Evolutionary conservation across 371 early-diverging fungal genomes (phyloP), one percentile per base, ranked within the genome.

Genomic region (Rhizomucor miehei): DNA sequence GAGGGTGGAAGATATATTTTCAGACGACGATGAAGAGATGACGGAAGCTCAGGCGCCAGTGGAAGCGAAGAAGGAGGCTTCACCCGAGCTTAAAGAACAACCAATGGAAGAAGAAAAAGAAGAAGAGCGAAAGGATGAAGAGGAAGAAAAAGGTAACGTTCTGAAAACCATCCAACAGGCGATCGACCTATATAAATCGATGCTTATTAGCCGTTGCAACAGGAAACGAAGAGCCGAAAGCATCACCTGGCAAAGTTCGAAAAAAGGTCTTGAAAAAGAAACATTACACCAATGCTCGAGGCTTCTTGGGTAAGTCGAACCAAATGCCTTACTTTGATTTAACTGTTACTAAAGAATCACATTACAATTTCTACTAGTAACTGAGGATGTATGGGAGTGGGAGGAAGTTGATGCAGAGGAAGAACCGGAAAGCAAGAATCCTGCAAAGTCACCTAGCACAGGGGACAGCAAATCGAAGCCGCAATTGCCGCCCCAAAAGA

Each of bases 361-460:
- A 16, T 19, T 19, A 11, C 11, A 3, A 14, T 16, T n/a, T 3
- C 41, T 3, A 6, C 11, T 29, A 57, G 57, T 57, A 14, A 57
- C 57, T 2, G 57, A 57, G 36, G 50, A 50, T 36, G 57, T 57
- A 9, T 57, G 50, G 50, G 57, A 57, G 29, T 57, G 57, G 57
- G 57, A 57, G 23, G 38, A 24, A 36, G 57, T 57, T 2, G 51
- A 49, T 36, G 51, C 25, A 10, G 57, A 57, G 13, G 36, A 44
- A 49, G 29, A 3, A 1, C 23, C 49, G 14, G 17, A 14, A 35
- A 21, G 8, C 45, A 14, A 1, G 20, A 29, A 17, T 17, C 14
- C 41, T 19, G 4, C 14, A 24, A 53, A 53, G 17, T 9, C 48
- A 34, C 13, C 56, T n/a, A n/a, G n/a, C n/a, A n/a, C n/a, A n/a